Percentiles rank a stretch among this genome's conserved stretches.
phyloP scores from a whole-genome alignment of 148 eudicot genomes.

The Silene uniflora region DNA sequence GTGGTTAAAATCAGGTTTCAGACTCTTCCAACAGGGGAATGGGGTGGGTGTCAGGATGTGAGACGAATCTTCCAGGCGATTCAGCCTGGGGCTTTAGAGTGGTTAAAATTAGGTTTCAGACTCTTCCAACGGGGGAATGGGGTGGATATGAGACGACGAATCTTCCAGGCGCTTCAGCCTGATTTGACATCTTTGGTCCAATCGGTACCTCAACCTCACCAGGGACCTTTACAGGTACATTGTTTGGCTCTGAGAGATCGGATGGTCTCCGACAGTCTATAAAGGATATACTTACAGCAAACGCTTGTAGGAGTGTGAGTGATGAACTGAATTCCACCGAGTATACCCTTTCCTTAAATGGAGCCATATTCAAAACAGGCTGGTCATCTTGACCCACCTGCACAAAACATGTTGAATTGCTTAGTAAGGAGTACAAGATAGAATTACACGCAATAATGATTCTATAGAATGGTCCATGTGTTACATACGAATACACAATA shows the following conservation, averaged over 20 bases:
- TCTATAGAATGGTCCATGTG: background rate
- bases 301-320: slow-evolving; percentile 66
- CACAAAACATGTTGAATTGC: slow-evolving; percentile 7
- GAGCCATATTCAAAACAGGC: slow-evolving; percentile 48
- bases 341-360: slow-evolving; percentile 59
- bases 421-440: background rate
- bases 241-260: slow-evolving; percentile 34
- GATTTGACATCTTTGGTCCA: slow-evolving; percentile 27
- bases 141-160: slow-evolving; percentile 50
- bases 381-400: slow-evolving; percentile 48
- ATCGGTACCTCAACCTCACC: slow-evolving; percentile 20
- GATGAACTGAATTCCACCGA: slow-evolving; percentile 68
- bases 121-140: slow-evolving; percentile 69
- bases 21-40: slow-evolving; percentile 70
- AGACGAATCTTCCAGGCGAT: slow-evolving; percentile 42
- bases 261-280: slow-evolving; percentile 48
- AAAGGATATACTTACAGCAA: slow-evolving; percentile 59
- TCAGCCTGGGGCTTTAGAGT: slow-evolving; percentile 13
- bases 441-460: background rate
- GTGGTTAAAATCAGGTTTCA: slow-evolving; percentile 14
- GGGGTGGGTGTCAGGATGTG: slow-evolving; percentile 53
- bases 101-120: slow-evolving; percentile 19
- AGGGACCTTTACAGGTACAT: slow-evolving; percentile 25
- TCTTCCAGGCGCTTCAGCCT: slow-evolving; percentile 40
- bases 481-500: background rate